A percentile compares a stretch with the other conserved stretches of the same genome.
Evolutionary conservation across 495 filamentous ascomycete genomes (phyloP).

Genomic region (Trichoderma asperelloides): DNA sequence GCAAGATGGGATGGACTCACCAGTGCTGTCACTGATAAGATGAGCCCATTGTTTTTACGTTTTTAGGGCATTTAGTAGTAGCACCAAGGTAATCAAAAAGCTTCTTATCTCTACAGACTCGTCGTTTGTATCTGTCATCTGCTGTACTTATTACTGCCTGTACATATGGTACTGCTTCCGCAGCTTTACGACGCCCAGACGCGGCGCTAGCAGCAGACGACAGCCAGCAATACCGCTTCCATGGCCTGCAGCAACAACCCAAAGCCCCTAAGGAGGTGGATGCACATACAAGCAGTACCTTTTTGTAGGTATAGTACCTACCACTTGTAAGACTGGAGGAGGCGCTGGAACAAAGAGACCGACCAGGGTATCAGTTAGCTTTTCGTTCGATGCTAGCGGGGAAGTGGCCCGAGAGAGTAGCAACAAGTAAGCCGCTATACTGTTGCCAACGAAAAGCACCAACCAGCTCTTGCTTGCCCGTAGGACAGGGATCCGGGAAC

Average conservation of each 20-base stretch:
- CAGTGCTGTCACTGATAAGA: too few relatives aligned
- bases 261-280: not conserved
- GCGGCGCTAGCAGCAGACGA: not conserved
- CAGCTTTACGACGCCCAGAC: not conserved
- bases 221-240: not conserved
- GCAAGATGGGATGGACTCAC: too few relatives aligned
- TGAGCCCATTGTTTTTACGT: too few relatives aligned
- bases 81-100: too few relatives aligned
- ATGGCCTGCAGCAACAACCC: not conserved
- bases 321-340: not conserved
- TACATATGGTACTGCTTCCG: not conserved
- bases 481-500: not conserved
- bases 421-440: not conserved
- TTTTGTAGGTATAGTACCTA: too few relatives aligned
- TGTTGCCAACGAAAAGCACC: not conserved
- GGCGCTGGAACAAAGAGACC: not conserved
- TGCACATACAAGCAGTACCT: not conserved
- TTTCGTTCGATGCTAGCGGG: not conserved
- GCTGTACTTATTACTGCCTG: too few relatives aligned
- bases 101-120: too few relatives aligned
- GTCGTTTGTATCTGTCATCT: too few relatives aligned
- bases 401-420: not conserved
- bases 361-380: not conserved
- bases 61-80: too few relatives aligned
- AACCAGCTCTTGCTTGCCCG: constrained; percentile 6